Percentiles rank a stretch among this genome's conserved stretches.
Conservation (phyloP, 306 rosid species). For the Fagus sylvatica region DNA sequence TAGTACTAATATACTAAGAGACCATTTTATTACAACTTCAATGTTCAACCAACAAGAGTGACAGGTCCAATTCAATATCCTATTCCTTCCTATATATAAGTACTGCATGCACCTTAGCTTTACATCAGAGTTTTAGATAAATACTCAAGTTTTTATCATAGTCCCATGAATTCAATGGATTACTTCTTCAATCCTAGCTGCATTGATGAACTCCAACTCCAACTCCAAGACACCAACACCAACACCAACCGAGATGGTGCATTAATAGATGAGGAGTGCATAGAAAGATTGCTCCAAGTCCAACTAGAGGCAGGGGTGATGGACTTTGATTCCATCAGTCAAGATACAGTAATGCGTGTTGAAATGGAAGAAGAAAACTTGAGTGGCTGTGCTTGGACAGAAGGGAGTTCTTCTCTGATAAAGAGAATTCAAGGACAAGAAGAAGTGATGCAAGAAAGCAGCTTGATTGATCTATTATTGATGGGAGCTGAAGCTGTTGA, state of each 20-base stretch:
- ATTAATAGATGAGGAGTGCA: conserved; percentile 30
- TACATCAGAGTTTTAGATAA: not conserved
- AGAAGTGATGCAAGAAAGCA: conserved; percentile 55
- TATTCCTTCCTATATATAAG: not conserved
- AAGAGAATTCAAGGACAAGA: conserved; percentile 48
- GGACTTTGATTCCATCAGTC: conserved; percentile 23
- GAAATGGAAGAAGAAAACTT: conserved; percentile 7
- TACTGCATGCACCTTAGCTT: not conserved
- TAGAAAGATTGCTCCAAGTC: conserved; percentile 36
- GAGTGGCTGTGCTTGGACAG: conserved; percentile 16
- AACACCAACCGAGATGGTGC: conserved; percentile 20
- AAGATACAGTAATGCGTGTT: not conserved
- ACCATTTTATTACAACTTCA: too few relatives aligned
- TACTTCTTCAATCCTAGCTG: conserved; percentile 16
- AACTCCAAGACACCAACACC: conserved; percentile 5
- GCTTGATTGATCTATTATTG: conserved; percentile 60
- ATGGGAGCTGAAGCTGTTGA: conserved; percentile 74
- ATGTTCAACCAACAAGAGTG: too few relatives aligned
- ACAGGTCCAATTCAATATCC: not conserved
- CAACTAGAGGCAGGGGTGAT: conserved; percentile 27
- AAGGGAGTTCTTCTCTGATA: conserved; percentile 26
- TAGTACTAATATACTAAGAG: too few relatives aligned
- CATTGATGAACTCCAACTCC: conserved; percentile 32
- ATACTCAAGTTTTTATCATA: not conserved
- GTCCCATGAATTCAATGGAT: conserved; percentile 34